These are phyloP conservation scores for Piromyces sp. DNA, from an alignment of 192 early-diverging fungal species.

Conservation along the genomic window DNA sequence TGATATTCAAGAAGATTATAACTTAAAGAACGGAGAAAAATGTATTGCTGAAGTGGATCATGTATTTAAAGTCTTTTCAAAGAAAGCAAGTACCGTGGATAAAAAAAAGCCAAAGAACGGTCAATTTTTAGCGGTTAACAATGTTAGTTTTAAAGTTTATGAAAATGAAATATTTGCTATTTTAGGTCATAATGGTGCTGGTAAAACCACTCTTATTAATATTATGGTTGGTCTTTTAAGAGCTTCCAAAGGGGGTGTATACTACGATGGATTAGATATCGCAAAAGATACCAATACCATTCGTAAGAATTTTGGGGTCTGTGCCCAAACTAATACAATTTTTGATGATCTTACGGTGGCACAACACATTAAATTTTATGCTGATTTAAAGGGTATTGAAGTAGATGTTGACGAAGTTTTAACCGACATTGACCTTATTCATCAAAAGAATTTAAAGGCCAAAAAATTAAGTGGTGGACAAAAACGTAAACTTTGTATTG, in stretches of 20 bases:
- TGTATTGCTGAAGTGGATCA: background rate
- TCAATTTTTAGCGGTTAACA: background rate
- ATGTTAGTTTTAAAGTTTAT: background rate
- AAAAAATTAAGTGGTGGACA: background rate
- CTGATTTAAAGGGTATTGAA: background rate
- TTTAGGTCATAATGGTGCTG: conserved; percentile 2
- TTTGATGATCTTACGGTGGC: background rate
- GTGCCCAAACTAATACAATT: background rate
- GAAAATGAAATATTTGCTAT: background rate
- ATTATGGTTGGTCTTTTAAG: background rate
- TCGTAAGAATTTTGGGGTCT: background rate
- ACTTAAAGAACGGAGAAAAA: background rate
- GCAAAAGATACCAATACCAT: background rate
- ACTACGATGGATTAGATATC: background rate
- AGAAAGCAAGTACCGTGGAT: background rate
- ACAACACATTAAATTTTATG: background rate
- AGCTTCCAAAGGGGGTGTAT: background rate
- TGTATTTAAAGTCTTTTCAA: background rate
- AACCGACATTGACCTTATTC: background rate
- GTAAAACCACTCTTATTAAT: background rate
- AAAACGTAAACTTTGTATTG: background rate
- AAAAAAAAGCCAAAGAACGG: background rate
- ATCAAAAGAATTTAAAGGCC: background rate
- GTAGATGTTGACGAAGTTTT: background rate
- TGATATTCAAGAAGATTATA: background rate